These are phyloP conservation scores for Chrysanthemum seticuspe DNA, from an alignment of 129 eudicot genomes.

Conservation along the genomic window DNA sequence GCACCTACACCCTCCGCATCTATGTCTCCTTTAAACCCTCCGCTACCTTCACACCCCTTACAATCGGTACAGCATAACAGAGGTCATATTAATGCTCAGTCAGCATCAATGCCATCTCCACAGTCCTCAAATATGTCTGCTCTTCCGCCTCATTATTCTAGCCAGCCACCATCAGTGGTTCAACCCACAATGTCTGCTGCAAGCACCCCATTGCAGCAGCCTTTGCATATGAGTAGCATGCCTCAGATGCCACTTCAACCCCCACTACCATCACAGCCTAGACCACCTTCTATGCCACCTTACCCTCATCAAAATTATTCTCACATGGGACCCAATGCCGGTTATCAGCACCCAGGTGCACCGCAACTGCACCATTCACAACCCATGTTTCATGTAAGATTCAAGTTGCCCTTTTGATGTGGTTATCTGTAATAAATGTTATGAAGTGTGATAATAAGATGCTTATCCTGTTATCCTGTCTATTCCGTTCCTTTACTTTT, in stretches of 20 bases:
- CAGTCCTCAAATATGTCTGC: slow-evolving; percentile 56
- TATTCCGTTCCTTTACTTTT: slow-evolving; percentile 15
- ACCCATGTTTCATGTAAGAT: slow-evolving; percentile 71
- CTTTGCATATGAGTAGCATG: slow-evolving; percentile 50
- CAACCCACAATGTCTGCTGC: slow-evolving; percentile 58
- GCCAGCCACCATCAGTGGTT: slow-evolving; percentile 50
- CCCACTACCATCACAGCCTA: slow-evolving; percentile 66
- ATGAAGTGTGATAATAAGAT: no score
- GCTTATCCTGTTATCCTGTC: neutral
- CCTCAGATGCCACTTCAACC: slow-evolving; percentile 68
- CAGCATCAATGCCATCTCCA: slow-evolving; percentile 45
- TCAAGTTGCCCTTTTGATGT: slow-evolving; percentile 4
- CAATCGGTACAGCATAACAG: slow-evolving; percentile 49
- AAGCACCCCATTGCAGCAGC: slow-evolving; percentile 62
- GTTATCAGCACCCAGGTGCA: slow-evolving; percentile 67
- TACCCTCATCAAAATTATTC: slow-evolving; percentile 72
- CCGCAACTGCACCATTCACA: slow-evolving; percentile 82
- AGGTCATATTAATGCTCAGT: slow-evolving; percentile 47
- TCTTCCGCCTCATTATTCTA: slow-evolving; percentile 57
- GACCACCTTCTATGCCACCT: slow-evolving; percentile 61
- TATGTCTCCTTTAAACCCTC: slow-evolving; percentile 41
- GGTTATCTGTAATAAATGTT: slow-evolving; percentile 10
- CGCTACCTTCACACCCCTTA: slow-evolving; percentile 54
- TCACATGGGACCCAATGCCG: slow-evolving; percentile 61
- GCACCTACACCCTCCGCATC: slow-evolving; percentile 45